Evolutionary conservation across 2,329 filamentous ascomycete species (phyloP), one percentile per base, ranked within the genome.

Genomic region (Didymella exigua): DNA sequence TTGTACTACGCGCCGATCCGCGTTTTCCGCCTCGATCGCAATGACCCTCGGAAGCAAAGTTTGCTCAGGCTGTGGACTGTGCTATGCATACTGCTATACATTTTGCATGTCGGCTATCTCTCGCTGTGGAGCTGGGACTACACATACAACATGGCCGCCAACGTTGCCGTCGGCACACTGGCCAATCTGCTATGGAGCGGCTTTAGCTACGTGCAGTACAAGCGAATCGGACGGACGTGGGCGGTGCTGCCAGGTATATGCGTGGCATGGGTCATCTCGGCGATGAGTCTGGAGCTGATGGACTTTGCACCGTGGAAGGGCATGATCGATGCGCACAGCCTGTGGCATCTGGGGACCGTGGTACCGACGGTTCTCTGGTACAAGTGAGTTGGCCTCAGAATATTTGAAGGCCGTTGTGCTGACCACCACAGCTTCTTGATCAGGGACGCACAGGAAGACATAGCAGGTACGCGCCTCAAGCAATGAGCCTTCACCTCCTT

Each of bases 341-440:
- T 99, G 60, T 99, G 95, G 95, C 95, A 99, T 82, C 74, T 96
- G 58, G 91, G 93, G 52, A 99, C 95, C 0, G 93, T 99, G 45
- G 84, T 84, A 27, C 95, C 95, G 9, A 91, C 91, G 0, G 80
- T 95, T 44, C 84, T 96, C 80, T 97, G 90, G 90, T 99, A 99
- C 76, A 92, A 89, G 93, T 98, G 79, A 82, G 91, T 87, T 38
- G 29, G 43, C 24, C 26, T 3, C 14, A 5, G 2, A 13, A n/a
- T 9, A 9, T 14, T 6, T 5, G 14, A 21, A 14, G 16, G 29
- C 29, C 13, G 8, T 36, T 13, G 5, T 31, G 42, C 63, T 71
- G 42, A 64, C 42, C 23, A 30, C 19, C 16, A 29, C 64, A 96
- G 93, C 68, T 98, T 96, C 75, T 78, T 98, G 59, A 79, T 96